These are phyloP conservation scores for Cyclotella atomus DNA, from an alignment of 108 stramenopile genomes.

Conservation along the genomic window DNA sequence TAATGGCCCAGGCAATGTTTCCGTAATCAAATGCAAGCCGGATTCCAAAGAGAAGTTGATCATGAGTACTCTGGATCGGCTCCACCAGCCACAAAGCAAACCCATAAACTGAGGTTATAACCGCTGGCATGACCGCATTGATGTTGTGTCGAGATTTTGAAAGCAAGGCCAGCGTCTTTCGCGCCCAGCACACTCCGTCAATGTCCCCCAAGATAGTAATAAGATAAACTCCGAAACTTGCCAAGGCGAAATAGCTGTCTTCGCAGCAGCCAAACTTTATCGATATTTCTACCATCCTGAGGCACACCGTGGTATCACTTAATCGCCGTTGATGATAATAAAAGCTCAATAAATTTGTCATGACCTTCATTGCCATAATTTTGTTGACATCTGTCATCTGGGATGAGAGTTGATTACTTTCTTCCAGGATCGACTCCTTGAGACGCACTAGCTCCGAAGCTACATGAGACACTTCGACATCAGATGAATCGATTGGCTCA, in stretches of 20 bases:
- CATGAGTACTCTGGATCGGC: slow-evolving; percentile 16
- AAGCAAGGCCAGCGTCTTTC: slow-evolving; percentile 19
- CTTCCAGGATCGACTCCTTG: slow-evolving; percentile 1
- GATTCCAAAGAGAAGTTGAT: slow-evolving; percentile 3
- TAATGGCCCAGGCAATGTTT: slow-evolving; percentile 3
- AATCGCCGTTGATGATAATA: slow-evolving; percentile 10
- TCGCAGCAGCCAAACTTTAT: slow-evolving; percentile 23
- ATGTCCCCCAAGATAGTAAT: slow-evolving; percentile 23
- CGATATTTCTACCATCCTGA: slow-evolving; percentile 34
- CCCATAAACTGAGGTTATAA: background rate
- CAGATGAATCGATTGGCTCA: slow-evolving; percentile 27
- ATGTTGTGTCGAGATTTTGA: slow-evolving; percentile 1
- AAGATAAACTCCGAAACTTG: slow-evolving; percentile 10
- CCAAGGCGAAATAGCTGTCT: slow-evolving; percentile 19
- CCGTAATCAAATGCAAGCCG: slow-evolving; percentile 16
- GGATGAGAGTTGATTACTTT: slow-evolving; percentile 16
- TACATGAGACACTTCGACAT: slow-evolving; percentile 4
- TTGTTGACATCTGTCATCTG: slow-evolving; percentile 17
- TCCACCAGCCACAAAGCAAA: background rate
- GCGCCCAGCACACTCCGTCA: slow-evolving; percentile 30
- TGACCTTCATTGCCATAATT: slow-evolving; percentile 20
- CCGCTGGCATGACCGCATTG: slow-evolving; percentile 5
- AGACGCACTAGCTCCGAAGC: slow-evolving; percentile 16
- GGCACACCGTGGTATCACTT: background rate
- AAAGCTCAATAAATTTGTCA: slow-evolving; percentile 17